Conservation (phyloP, 1,284 basidiomycete genomes). For the Fomitopsis schrenkii region DNA sequence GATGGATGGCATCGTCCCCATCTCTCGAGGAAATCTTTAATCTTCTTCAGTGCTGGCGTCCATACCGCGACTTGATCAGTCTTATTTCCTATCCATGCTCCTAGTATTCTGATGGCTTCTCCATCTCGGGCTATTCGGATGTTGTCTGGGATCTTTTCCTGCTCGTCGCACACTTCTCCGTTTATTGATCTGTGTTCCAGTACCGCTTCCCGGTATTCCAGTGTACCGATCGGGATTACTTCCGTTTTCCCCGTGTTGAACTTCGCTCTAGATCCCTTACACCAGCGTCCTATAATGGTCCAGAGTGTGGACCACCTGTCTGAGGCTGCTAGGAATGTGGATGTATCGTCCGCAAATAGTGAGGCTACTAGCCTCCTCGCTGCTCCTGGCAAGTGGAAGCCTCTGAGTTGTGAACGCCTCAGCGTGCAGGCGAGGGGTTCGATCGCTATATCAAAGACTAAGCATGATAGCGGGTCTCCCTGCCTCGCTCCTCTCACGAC, state of each 20-base stretch:
- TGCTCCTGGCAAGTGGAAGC: no score
- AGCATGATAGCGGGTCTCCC: conserved; percentile 33
- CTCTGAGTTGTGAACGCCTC: no score
- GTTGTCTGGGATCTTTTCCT: background rate
- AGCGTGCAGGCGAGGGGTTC: no score
- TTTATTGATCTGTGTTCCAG: background rate
- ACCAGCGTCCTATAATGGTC: no score
- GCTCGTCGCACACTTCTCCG: background rate
- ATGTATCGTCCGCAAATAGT: conserved; percentile 10
- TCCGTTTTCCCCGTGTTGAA: no score
- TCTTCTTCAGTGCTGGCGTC: conserved; percentile 15
- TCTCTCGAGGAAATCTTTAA: conserved; percentile 3
- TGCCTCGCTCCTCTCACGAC: conserved; percentile 26
- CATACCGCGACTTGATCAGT: conserved; percentile 12
- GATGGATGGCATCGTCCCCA: conserved; percentile 18
- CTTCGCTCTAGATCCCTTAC: no score
- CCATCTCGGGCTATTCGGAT: conserved; percentile 21
- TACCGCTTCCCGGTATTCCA: no score
- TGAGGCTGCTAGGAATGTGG: background rate
- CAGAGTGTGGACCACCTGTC: background rate
- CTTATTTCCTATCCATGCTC: conserved; percentile 26
- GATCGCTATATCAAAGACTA: no score
- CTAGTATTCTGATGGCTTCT: conserved; percentile 19
- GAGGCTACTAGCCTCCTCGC: no score
- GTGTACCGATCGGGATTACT: no score